Evolutionary conservation across 257 asterid genomes (phyloP), one percentile per base, ranked within the genome.

Genomic region (Eucommia ulmoides): DNA sequence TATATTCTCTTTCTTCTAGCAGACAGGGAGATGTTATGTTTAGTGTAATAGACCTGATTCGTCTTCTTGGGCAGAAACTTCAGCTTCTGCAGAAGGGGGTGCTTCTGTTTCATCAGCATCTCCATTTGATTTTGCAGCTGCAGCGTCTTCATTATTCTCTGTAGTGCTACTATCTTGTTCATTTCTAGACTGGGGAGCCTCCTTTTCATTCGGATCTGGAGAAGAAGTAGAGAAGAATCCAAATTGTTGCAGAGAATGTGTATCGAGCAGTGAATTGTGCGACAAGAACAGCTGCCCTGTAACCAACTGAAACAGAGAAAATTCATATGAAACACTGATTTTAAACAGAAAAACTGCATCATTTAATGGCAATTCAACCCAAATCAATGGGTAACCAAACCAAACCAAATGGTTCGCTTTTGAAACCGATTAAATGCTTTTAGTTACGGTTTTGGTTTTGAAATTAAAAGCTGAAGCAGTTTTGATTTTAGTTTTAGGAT

Each of bases 151-250:
- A 33, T 8, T 33, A 17, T 2, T 33, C 22, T 67, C 67, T 11
- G 57, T 61, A 51, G 62, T 53, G 12, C 53, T 71, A 21, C 47
- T n/a, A n/a, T n/a, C 72, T 20, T 29, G 53, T 58, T 65, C 71
- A n/a, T 23, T 59, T 52, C 54, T 66, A 33, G 82, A 65, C 67
- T 66, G 73, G 56, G 67, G 23, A 14, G 62, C 48, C 46, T 69
- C 85, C 65, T 76, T 76, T 45, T 68, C 78, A 54, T 67, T 55
- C 24, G 68, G 62, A 41, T 71, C 74, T 16, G 78, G 66, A 14
- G 88, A 61, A 51, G 89, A 76, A 58, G 89, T 74, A 33, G 93
- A 75, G 1, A 86, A 80, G 61, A 80, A 59, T 24, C 79, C 62
- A 60, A 67, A 72, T 54, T 71, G 41, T 45, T 76, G 83, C 33